A percentile compares a stretch with the other conserved stretches of the same genome.
Conservation (phyloP, 192 early-diverging fungal genomes). For the Coemansia sp. region DNA sequence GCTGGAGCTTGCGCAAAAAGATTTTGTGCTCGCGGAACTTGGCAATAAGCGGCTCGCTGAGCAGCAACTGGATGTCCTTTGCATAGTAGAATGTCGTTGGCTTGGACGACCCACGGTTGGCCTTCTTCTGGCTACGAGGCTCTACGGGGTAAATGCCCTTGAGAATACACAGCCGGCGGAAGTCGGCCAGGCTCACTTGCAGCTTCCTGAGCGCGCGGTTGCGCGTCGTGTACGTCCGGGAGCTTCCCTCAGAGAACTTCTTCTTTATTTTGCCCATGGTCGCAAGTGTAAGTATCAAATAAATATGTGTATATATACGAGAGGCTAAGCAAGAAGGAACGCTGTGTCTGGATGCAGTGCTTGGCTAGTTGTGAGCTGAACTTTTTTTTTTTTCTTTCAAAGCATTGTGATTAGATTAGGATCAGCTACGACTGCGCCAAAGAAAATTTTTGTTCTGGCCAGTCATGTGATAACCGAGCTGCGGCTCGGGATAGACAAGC, state of each 20-base stretch:
- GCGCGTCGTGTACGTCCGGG: conserved; percentile 86
- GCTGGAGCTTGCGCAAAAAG: conserved; percentile 83
- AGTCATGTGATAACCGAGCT: not conserved
- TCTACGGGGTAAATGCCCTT: conserved; percentile 98
- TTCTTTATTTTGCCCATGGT: conserved; percentile 57
- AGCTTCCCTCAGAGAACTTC: conserved; percentile 89
- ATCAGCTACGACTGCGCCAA: not conserved
- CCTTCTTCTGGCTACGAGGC: conserved; percentile 91
- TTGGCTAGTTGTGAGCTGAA: not conserved
- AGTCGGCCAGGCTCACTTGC: conserved; percentile 90
- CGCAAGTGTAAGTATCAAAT: not conserved
- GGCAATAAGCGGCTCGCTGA: conserved; percentile 89
- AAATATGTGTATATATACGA: not conserved
- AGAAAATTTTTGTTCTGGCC: not conserved
- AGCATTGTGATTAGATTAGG: not conserved
- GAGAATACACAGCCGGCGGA: conserved; percentile 96
- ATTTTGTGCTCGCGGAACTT: conserved; percentile 93
- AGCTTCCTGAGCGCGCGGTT: conserved; percentile 91
- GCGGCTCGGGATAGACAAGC: not conserved
- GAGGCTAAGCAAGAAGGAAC: not conserved
- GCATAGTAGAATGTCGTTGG: conserved; percentile 91
- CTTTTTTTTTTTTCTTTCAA: conserved; percentile 7
- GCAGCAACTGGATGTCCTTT: conserved; percentile 93
- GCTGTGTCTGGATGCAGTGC: not conserved
- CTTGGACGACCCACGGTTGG: conserved; percentile 84